Conservation (phyloP, 2,329 filamentous ascomycete genomes). For the Scytalidium lignicola region DNA sequence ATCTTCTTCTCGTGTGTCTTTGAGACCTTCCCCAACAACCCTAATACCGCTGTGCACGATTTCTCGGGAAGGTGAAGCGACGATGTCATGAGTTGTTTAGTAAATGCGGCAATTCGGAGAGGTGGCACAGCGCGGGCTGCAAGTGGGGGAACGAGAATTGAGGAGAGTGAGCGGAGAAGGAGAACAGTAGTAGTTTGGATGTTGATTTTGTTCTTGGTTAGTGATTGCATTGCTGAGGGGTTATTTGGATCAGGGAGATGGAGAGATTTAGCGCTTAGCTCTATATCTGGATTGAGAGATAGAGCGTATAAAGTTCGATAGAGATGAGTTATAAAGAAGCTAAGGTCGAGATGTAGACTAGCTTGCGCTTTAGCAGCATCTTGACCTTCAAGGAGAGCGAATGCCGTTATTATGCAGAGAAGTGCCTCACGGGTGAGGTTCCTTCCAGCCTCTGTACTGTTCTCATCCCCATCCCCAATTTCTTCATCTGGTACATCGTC, state of each 20-base stretch:
- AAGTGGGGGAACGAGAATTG: constrained; percentile 71
- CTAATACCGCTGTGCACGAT: constrained; percentile 73
- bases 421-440: constrained; percentile 83
- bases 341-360: constrained; percentile 81
- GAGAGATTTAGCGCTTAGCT: constrained; percentile 69
- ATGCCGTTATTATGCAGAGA: constrained; percentile 92
- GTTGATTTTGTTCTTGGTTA: constrained; percentile 70
- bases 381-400: constrained; percentile 91
- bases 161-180: constrained; percentile 78
- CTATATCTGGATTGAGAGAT: constrained; percentile 78
- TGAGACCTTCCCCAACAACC: constrained; percentile 70
- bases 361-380: constrained; percentile 81
- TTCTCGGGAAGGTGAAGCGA: constrained; percentile 88
- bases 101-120: constrained; percentile 81
- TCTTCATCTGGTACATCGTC: constrained; percentile 38
- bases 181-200: constrained; percentile 92
- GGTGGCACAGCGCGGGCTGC: constrained; percentile 73
- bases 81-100: constrained; percentile 80
- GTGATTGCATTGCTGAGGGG: constrained; percentile 33
- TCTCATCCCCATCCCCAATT: constrained; percentile 38
- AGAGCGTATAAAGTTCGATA: constrained; percentile 80
- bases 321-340: constrained; percentile 91
- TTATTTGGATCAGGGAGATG: constrained; percentile 62
- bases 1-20: constrained; percentile 81
- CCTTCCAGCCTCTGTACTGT: constrained; percentile 52